Evolutionary conservation across 352 stramenopile species (phyloP).

Genomic region (Salisapilia sapeloensis): DNA sequence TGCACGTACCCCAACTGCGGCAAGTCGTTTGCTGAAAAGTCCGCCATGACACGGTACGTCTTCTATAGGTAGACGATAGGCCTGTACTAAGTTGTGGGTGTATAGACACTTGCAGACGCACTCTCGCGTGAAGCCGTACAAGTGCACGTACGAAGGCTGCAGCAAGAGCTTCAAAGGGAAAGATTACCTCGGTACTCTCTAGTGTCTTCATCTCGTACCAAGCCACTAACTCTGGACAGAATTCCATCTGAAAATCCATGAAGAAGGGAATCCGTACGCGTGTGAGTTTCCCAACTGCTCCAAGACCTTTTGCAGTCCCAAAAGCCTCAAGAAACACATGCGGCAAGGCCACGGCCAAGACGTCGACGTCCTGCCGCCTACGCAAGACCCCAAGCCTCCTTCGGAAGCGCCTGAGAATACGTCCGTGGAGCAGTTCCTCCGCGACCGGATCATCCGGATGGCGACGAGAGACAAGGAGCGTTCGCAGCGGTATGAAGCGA

Average conservation of each 20-base stretch:
- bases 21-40: conserved; percentile 82
- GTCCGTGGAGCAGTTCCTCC: conserved; percentile 63
- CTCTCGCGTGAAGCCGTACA: conserved; percentile 73
- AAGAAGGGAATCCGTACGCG: conserved; percentile 62
- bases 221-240: conserved; percentile 8
- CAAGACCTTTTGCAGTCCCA: conserved; percentile 74
- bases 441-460: conserved; percentile 78
- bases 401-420: neutral
- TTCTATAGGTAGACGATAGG: conserved; percentile 1
- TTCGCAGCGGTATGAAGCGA: conserved; percentile 60
- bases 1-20: conserved; percentile 70
- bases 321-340: conserved; percentile 76
- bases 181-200: conserved; percentile 59
- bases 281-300: conserved; percentile 64
- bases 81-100: neutral
- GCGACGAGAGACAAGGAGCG: conserved; percentile 71
- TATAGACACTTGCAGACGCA: conserved; percentile 68
- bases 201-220: neutral
- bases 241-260: conserved; percentile 76
- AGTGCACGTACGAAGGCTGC: conserved; percentile 72
- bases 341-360: conserved; percentile 65
- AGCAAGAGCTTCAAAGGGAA: conserved; percentile 81
- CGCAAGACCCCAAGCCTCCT: neutral
- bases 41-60: conserved; percentile 58
- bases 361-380: conserved; percentile 23